Evolutionary conservation across 371 early-diverging fungal genomes (phyloP), one percentile per base, ranked within the genome.

Genomic region (Rhizomucor miehei): DNA sequence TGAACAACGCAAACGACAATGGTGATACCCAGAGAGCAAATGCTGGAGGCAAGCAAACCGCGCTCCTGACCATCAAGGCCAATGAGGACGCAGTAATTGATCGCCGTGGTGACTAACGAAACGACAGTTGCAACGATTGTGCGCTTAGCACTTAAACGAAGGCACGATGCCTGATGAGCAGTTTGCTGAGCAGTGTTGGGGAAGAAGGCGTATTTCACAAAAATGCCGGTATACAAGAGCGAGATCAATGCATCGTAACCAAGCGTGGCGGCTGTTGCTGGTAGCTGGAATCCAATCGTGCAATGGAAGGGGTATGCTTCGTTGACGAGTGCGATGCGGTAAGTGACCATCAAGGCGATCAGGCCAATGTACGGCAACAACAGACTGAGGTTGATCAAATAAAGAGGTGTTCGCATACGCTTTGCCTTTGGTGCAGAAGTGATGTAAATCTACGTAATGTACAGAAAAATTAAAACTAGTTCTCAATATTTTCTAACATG

Each of bases 131-230:
- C 74, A 34, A 72, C 39, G 20, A 70, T 48, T 6, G 65, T 71
- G n/a, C 78, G 70, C 23, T 68, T 66, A 13, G 78, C 72, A 8
- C 71, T 67, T 35, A 71, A 60, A 8, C 67, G 63, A 17, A 77
- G 63, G 13, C 61, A 63, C 3, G 60, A 49, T 0, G 61, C 52
- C 40, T 60, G 60, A 21, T 57, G 58, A 20, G 61, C 49, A 2
- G 68, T 63, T 39, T 63, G 64, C 45, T 61, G 59, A 0, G 58
- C 49, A 5, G 57, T 54, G 44, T 54, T 63, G 40, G 68, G 68
- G 51, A 55, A 60, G 41, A 67, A 48, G 38, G 66, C 44, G 29
- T 63, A 68, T 12, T 69, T 69, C 57, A 67, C 58, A 47, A 74
- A 77, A 52, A 70, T 63, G 16, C 59, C 46, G 0, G 72, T 61